Evolutionary conservation across 768 basidiomycete species (phyloP).

Genomic region (Baorangia bicolor): DNA sequence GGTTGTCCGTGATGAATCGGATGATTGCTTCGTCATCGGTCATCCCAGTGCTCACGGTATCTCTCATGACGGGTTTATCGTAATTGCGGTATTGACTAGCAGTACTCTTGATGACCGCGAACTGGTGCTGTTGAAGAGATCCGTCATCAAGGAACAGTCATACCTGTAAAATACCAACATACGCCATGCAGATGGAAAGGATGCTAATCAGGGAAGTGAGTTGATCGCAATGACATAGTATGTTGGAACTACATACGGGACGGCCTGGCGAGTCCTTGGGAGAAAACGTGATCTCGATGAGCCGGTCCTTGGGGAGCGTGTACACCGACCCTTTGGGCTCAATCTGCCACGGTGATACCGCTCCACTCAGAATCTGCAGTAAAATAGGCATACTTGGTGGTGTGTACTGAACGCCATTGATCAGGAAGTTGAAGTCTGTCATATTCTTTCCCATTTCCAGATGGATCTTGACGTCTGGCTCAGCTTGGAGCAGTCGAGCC

Average conservation of each 20-base stretch:
- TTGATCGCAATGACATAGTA: neutral
- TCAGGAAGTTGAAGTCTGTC: conserved; percentile 10
- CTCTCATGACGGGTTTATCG: conserved; percentile 50
- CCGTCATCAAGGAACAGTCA: neutral
- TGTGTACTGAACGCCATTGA: conserved; percentile 13
- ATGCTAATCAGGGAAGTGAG: conserved; percentile 6
- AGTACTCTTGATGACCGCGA: conserved; percentile 42
- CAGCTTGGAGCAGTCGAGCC: conserved; percentile 8
- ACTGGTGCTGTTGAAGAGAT: conserved; percentile 34
- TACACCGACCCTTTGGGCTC: conserved; percentile 13
- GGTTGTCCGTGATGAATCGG: conserved; percentile 66
- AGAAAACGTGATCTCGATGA: conserved; percentile 17
- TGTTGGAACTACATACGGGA: conserved; percentile 23
- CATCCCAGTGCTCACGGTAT: conserved; percentile 40
- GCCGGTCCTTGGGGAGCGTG: conserved; percentile 11
- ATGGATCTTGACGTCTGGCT: conserved; percentile 19
- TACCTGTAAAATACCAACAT: neutral
- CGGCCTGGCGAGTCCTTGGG: conserved; percentile 13
- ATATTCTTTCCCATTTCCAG: conserved; percentile 14
- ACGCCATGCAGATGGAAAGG: conserved; percentile 24
- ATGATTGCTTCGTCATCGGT: conserved; percentile 47
- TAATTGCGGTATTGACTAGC: conserved; percentile 38
- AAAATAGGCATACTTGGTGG: conserved; percentile 17
- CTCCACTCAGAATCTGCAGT: conserved; percentile 23
- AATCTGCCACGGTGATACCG: conserved; percentile 5